phyloP scores from a whole-genome alignment of 345 rosid genomes.

The Brassica carinata region DNA sequence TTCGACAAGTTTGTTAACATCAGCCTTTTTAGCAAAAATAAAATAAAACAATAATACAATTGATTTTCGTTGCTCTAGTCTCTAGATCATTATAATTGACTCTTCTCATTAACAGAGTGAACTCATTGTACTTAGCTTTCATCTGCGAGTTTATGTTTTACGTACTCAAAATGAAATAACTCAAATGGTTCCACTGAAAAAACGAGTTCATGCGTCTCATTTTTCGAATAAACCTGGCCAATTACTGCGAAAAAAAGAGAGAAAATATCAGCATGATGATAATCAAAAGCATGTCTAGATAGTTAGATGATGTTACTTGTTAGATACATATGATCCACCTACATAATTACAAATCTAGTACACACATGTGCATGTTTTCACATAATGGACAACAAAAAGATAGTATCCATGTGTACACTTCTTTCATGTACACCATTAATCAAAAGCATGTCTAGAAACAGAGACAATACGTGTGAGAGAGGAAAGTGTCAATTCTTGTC shows the following conservation, averaged over 20 bases:
- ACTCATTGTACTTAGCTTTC: not conserved
- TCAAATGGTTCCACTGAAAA: not conserved
- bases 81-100: not conserved
- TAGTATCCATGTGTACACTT: not conserved
- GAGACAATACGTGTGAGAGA: not conserved
- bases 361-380: not conserved
- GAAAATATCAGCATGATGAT: too few relatives aligned
- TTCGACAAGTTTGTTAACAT: too few relatives aligned
- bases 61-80: not conserved
- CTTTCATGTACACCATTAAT: not conserved
- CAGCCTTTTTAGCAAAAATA: too few relatives aligned
- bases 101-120: not conserved
- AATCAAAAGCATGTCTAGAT: too few relatives aligned
- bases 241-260: not conserved
- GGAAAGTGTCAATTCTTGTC: not conserved
- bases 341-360: too few relatives aligned
- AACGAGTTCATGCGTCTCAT: not conserved
- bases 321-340: too few relatives aligned
- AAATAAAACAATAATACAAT: not conserved
- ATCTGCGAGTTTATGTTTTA: not conserved
- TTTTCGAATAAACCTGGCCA: not conserved
- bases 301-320: too few relatives aligned
- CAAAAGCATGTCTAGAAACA: too few relatives aligned
- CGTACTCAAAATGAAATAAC: not conserved
- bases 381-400: not conserved